phyloP scores from a whole-genome alignment of 495 filamentous ascomycete genomes.

The Aspergillus hancockii region DNA sequence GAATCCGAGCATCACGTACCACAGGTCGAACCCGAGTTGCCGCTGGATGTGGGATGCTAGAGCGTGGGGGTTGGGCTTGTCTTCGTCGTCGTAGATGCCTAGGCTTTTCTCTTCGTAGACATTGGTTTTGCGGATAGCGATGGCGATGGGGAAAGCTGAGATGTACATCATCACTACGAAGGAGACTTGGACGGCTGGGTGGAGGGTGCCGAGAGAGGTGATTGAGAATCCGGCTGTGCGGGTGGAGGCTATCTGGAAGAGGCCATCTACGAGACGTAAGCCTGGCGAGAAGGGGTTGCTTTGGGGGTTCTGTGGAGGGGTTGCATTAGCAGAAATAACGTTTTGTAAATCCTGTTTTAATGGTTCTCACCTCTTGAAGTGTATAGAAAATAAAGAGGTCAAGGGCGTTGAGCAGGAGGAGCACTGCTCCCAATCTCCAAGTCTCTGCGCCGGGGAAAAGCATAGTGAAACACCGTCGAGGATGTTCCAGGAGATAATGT shows the following conservation, averaged over 20 bases:
- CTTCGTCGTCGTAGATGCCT: conserved; percentile 61
- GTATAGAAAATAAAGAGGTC: conserved; percentile 77
- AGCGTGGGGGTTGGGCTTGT: conserved; percentile 57
- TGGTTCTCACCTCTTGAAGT: conserved; percentile 67
- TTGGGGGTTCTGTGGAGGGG: conserved; percentile 28
- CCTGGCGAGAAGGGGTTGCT: conserved; percentile 59
- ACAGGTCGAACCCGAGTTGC: conserved; percentile 86
- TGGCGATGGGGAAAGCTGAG: conserved; percentile 86
- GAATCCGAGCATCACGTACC: conserved; percentile 82
- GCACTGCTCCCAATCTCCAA: conserved; percentile 82
- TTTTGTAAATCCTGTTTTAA: conserved; percentile 13
- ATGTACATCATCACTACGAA: conserved; percentile 98
- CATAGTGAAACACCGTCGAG: conserved; percentile 84
- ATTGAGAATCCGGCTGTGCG: conserved; percentile 80
- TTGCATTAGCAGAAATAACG: neutral
- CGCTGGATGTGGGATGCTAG: conserved; percentile 66
- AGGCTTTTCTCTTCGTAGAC: conserved; percentile 90
- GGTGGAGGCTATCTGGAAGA: conserved; percentile 81
- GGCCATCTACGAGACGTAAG: conserved; percentile 68
- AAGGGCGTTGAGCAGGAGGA: conserved; percentile 73
- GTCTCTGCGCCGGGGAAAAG: conserved; percentile 79
- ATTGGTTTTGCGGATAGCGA: conserved; percentile 83
- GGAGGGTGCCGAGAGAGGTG: conserved; percentile 67
- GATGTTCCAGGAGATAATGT: conserved; percentile 82
- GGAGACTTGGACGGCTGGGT: conserved; percentile 84